Base-by-base conservation (phyloP, 2,329 filamentous ascomycete species). In the Penicillium sp. region DNA sequence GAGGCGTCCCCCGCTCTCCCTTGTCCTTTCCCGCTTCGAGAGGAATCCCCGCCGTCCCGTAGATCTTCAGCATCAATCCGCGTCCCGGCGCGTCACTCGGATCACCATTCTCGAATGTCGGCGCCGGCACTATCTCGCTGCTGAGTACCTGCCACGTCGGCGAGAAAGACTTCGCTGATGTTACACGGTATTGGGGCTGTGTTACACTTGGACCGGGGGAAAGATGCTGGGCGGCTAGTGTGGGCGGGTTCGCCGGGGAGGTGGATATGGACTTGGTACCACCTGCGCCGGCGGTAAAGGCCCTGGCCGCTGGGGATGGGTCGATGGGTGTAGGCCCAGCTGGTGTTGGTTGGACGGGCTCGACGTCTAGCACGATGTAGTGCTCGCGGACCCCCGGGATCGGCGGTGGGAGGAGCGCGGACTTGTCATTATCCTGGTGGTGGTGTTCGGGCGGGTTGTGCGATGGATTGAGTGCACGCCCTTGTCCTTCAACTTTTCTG, bases 131-230 rank as follows among this genome's bases (percentile, higher is more conserved):
- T 10, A 90, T 76, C 10, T 77, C 77, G 0, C 84, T 83, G 16
- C 78, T 77, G 37, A 86, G 78, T 14, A 89, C 82, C 69, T 89
- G 87, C 88, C 94, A 98, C 53, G 89, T 85, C 0, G 88, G 80
- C 8, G 87, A 90, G 13, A 97, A 79, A 63, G 89, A 93, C 45
- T 89, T 87, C 1, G 91, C 89, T 59, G 86, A 87, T 0, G 85
- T 80, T 0, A 98, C 85, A 1, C 77, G 80, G 57, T 77, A 80
- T 28, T 57, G 80, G 70, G 56, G 53, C 62, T 53, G 45, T 64
- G 60, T 43, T 37, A 45, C 38, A 57, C 26, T n/a, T 55, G 57
- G 30, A 48, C 57, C 28, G 65, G 63, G 30, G 19, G 43, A 49
- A 54, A 42, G 10, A 30, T 33, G 57, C 14, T 30, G 58, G 22